Conservation (phyloP, 208 protist genomes). For the Trypanosoma lewisi region DNA sequence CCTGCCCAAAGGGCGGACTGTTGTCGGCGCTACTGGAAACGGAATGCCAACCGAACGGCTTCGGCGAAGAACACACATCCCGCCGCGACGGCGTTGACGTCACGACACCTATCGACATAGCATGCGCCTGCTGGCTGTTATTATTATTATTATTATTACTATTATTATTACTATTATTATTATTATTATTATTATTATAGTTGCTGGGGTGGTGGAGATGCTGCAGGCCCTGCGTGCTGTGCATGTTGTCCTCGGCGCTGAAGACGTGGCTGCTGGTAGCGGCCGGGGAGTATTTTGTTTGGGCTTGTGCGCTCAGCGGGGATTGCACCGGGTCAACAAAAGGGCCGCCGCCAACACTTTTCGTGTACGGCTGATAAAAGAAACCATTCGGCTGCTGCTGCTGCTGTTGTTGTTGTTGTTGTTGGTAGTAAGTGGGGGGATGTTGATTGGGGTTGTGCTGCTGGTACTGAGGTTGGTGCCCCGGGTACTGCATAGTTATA, state of each 20-base stretch:
- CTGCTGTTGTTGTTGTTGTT: slow-evolving; percentile 23
- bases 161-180: not conserved
- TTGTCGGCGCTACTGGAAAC: not conserved
- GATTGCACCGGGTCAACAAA: not conserved
- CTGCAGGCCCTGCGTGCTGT: not conserved
- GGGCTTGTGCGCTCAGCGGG: not conserved
- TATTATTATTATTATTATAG: no score
- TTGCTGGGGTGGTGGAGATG: not conserved
- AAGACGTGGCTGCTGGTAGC: slow-evolving; percentile 1
- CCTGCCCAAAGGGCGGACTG: not conserved
- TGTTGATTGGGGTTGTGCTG: not conserved
- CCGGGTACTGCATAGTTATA: not conserved
- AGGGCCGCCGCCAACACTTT: not conserved
- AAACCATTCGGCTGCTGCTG: slow-evolving; percentile 14
- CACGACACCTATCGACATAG: not conserved
- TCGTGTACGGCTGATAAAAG: slow-evolving; percentile 5
- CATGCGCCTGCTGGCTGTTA: slow-evolving; percentile 2
- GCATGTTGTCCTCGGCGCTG: not conserved
- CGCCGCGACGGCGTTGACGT: not conserved
- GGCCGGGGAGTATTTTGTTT: not conserved
- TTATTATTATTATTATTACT: not conserved
- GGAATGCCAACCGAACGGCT: slow-evolving; percentile 2
- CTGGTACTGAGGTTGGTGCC: not conserved
- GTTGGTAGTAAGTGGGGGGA: not conserved
- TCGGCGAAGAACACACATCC: slow-evolving; percentile 4